phyloP scores from a whole-genome alignment of 148 eudicot species.

The Oxyria digyna region DNA sequence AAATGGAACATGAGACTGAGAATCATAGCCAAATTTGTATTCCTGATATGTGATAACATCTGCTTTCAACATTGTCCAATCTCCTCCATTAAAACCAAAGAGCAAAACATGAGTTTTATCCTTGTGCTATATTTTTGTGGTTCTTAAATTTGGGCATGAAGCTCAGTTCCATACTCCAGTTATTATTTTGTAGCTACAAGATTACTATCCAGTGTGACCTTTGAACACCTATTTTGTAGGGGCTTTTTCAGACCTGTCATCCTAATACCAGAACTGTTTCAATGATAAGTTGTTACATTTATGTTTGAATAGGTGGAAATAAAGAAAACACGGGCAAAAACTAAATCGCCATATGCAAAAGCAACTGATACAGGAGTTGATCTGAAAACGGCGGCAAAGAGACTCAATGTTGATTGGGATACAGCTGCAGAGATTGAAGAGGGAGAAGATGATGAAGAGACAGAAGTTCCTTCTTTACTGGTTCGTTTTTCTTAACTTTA shows the following conservation, averaged over 20 bases:
- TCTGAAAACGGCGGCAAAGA: constrained; percentile 76
- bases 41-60: background rate
- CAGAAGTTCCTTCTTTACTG: constrained; percentile 61
- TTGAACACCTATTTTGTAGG: background rate
- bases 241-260: background rate
- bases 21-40: background rate
- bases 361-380: constrained; percentile 85
- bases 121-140: background rate
- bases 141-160: background rate
- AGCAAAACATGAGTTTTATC: background rate
- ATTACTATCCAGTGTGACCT: background rate
- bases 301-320: constrained; percentile 35
- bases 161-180: too few relatives aligned
- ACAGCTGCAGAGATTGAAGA: constrained; percentile 83
- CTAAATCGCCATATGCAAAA: constrained; percentile 68
- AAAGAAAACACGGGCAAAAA: constrained; percentile 34
- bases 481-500: constrained; percentile 23
- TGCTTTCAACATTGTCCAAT: background rate
- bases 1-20: background rate
- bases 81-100: background rate
- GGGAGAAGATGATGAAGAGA: constrained; percentile 25
- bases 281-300: background rate
- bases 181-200: background rate
- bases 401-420: constrained; percentile 91
- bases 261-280: background rate